Conservation (phyloP, 257 asterid species). For the Fraxinus americana region DNA sequence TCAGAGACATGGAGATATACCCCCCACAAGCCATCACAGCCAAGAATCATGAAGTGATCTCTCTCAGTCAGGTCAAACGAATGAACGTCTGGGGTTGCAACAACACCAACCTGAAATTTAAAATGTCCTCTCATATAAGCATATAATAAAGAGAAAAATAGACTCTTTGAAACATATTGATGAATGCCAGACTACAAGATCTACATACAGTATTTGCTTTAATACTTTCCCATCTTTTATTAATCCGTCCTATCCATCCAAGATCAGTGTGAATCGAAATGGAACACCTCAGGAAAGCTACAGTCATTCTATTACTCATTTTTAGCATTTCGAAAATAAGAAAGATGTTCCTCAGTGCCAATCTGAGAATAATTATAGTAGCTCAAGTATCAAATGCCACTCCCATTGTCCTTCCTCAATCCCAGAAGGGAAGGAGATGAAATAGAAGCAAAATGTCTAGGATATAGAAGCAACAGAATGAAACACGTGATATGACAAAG, state of each 20-base stretch:
- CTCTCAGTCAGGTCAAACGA: conserved; percentile 92
- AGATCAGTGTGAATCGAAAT: conserved; percentile 5
- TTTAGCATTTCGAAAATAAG: conserved; percentile 12
- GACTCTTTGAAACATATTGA: neutral
- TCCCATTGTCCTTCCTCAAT: conserved; percentile 5
- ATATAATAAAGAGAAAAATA: neutral
- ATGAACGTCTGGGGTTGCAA: conserved; percentile 83
- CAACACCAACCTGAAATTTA: conserved; percentile 82
- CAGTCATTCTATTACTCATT: neutral
- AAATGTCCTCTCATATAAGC: conserved; percentile 3
- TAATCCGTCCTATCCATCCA: neutral
- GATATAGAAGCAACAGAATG: neutral
- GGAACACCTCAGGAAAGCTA: conserved; percentile 2
- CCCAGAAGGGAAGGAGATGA: conserved; percentile 13
- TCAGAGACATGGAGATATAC: conserved; percentile 39
- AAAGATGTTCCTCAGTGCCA: neutral
- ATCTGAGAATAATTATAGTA: conserved; percentile 13
- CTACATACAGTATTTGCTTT: neutral
- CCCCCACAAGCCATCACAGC: conserved; percentile 99
- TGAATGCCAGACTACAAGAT: neutral
- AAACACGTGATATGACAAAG: conserved; percentile 10
- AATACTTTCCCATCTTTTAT: neutral
- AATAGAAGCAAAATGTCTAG: conserved; percentile 16
- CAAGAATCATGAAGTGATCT: conserved; percentile 86
- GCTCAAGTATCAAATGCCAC: conserved; percentile 14